Base-by-base conservation (phyloP, 139 green algal genomes). In the Chlamydomonas eustigma region DNA sequence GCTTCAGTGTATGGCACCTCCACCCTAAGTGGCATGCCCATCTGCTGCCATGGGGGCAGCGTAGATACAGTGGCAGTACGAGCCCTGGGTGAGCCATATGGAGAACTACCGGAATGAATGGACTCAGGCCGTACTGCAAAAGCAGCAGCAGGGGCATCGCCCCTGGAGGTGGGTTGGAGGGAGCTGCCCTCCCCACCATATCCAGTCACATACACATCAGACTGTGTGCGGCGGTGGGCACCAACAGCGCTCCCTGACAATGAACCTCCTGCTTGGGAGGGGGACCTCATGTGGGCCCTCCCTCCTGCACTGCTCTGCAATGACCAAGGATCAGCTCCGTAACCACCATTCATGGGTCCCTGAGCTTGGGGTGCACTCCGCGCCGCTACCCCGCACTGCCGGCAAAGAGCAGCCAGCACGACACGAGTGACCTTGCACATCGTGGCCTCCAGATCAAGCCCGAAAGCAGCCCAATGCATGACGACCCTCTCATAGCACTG, bases 401-500 rank as follows among this genome's bases (percentile, higher is more conserved):
- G 76, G 35, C 74, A 80, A 34, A 84, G 75, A 3, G 79, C 81
- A 5, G 36, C 76, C 37, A 81, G 32, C 33, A 84, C 73, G 5
- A 76, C 58, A 44, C 83, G 78, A 73, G 84, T 52, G 51, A 83
- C 83, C 37, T 79, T 58, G 64, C 83, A 87, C 73, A 87, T 74
- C 34, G 83, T 71, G 25, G 83, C 77, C 69, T 87, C 83, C 24
- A 87, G 73, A 58, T 84, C 71, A 6, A 78, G 83, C 22, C 79
- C 83, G 58, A 87, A 87, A 44, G 78, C n/a, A 0, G 83, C 58
- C 83, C 83, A 87, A 69, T 84, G 76, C n/a, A 51, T 79, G 36
- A 87, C 65, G 3, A 87, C 78, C 5, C 78, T 73, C 73, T 83
- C 79, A 70, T 85, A 87, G 39, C 66, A 39, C 36, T 38, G 64